These are phyloP conservation scores for Tylopilus sp. DNA, from an alignment of 768 basidiomycete species.

Conservation along the genomic window DNA sequence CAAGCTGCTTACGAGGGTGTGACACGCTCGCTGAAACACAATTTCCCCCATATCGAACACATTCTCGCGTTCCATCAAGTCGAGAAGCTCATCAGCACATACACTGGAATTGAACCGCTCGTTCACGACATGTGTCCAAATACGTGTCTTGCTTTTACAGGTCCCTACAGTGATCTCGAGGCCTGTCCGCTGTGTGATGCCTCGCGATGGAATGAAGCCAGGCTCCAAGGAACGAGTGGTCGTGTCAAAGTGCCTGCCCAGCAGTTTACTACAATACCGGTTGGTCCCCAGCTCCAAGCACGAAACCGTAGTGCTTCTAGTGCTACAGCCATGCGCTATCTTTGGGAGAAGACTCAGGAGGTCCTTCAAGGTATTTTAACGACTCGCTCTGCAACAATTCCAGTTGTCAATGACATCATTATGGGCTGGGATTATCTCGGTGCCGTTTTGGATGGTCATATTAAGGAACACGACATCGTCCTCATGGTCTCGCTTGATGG, in stretches of 20 bases:
- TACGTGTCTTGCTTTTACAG: constrained; percentile 39
- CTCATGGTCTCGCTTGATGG: neutral
- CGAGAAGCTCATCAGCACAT: neutral
- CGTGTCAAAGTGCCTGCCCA: constrained; percentile 32
- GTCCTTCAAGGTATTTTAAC: no score
- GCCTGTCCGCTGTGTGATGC: no score
- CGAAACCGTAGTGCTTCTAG: no score
- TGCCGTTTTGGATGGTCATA: neutral
- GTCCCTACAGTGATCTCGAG: constrained; percentile 30
- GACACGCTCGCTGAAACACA: neutral
- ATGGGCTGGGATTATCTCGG: neutral
- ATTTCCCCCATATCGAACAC: neutral
- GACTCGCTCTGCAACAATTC: no score
- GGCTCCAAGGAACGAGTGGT: no score
- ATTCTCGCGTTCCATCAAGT: constrained; percentile 1
- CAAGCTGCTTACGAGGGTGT: neutral
- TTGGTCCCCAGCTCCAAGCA: constrained; percentile 35
- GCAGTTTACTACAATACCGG: constrained; percentile 36
- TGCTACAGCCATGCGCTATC: no score
- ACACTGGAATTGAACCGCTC: constrained; percentile 33
- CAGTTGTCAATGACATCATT: neutral
- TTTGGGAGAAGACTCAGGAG: constrained; percentile 1
- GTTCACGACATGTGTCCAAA: constrained; percentile 41
- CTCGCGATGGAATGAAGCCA: no score
- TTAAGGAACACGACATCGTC: neutral